Evolutionary conservation across 371 early-diverging fungal genomes (phyloP), one percentile per base, ranked within the genome.

Genomic region (Lichtheimia ramosa): DNA sequence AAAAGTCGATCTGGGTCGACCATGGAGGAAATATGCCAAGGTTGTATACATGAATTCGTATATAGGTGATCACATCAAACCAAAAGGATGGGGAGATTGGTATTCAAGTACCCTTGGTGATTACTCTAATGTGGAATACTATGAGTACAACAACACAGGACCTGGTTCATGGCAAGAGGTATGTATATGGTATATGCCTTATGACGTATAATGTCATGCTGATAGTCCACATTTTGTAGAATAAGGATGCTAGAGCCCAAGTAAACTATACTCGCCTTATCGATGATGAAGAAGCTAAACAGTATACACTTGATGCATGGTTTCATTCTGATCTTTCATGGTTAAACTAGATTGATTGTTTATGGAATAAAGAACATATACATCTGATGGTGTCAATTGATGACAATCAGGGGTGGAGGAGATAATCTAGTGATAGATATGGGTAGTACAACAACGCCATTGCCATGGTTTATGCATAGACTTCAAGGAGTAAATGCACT

Each of bases 21-120:
- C 73, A 8, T 73, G 70, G 67, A 53, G 70, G 12, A 16, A 58
- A n/a, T 70, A 67, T 54, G 64, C 70, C 12, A 67, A 61, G 28
- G 73, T 73, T 3, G 61, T 66, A 15, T 66, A 63, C 52, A 65
- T 69, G 66, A 56, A 63, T 34, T 61, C 59, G 5, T 28, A 25
- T 50, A 43, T 73, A n/a, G 56, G 56, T 13, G 48, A 48, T 28
- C 55, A 66, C 28, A 60, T 73, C 27, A 61, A 57, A 3, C 41
- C 60, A 7, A 54, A 56, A n/a, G 70, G 73, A 2, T 73, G 73
- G 73, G 48, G 51, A 10, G 41, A 54, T 34, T 34, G 48, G 41
- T 53, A 58, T 48, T 24, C 66, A 21, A 51, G 43, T 18, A 62
- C 64, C 8, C 24, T 43, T 6, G 48, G 58, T 23, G 50, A 58